Percentiles rank a stretch among this genome's conserved stretches.
Conservation (phyloP, 1,284 basidiomycete species). For the Mycena sp. region DNA sequence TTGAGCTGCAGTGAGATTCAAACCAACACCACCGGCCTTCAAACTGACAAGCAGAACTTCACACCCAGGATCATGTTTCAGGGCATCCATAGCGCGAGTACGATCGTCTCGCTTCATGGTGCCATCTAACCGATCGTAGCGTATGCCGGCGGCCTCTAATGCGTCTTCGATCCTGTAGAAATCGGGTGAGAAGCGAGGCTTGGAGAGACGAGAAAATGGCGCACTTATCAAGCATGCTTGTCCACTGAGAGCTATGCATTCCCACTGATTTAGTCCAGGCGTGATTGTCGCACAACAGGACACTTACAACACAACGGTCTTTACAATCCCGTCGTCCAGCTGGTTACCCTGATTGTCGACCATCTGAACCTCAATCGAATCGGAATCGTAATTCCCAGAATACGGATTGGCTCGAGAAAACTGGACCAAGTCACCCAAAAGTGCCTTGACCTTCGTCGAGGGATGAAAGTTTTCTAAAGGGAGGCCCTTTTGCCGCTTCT, state of each 20-base stretch:
- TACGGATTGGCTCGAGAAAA: constrained; percentile 84
- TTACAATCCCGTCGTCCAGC: constrained; percentile 73
- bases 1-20: constrained; percentile 93
- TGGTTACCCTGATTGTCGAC: constrained; percentile 79
- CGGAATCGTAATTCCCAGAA: constrained; percentile 85
- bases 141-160: constrained; percentile 81
- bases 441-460: constrained; percentile 87
- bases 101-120: constrained; percentile 97
- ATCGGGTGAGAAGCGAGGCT: constrained; percentile 24
- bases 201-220: constrained; percentile 34
- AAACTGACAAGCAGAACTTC: constrained; percentile 96
- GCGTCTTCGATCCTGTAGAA: constrained; percentile 86
- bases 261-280: constrained; percentile 10
- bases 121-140: constrained; percentile 92
- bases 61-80: constrained; percentile 85
- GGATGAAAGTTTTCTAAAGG: constrained; percentile 71
- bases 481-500: constrained; percentile 71
- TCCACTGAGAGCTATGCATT: constrained; percentile 88
- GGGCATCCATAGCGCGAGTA: constrained; percentile 87
- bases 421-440: constrained; percentile 78
- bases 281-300: background rate
- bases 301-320: constrained; percentile 93
- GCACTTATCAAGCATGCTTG: constrained; percentile 93
- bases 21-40: constrained; percentile 95
- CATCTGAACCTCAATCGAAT: constrained; percentile 75